Evolutionary conservation across 768 basidiomycete genomes (phyloP).

Genomic region (Rhodotorula graminis): DNA sequence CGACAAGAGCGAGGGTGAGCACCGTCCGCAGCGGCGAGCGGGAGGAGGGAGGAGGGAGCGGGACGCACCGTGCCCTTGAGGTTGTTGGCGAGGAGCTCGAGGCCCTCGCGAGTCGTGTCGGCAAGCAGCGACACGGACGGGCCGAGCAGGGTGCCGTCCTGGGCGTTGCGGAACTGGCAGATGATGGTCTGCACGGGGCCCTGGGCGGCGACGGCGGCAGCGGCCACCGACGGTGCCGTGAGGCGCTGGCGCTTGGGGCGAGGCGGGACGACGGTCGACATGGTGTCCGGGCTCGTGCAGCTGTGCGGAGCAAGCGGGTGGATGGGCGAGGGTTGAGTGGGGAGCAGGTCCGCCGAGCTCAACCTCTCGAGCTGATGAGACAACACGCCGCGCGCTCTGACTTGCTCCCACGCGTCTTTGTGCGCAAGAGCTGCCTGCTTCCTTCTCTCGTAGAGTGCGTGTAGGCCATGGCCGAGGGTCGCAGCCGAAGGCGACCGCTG

Average conservation of each 20-base stretch:
- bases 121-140: slow-evolving; percentile 86
- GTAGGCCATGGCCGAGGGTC: too few relatives aligned
- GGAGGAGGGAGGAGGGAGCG: not conserved
- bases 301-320: not conserved
- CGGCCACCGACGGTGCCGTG: not conserved
- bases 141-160: slow-evolving; percentile 72
- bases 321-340: not conserved
- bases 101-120: slow-evolving; percentile 71
- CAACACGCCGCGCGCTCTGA: too few relatives aligned
- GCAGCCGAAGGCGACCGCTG: too few relatives aligned
- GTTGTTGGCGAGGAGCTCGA: slow-evolving; percentile 86
- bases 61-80: slow-evolving; percentile 65
- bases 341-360: too few relatives aligned
- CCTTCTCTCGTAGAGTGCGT: too few relatives aligned
- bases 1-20: not conserved
- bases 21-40: not conserved
- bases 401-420: too few relatives aligned
- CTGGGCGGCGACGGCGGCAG: slow-evolving; percentile 14
- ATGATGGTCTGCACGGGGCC: slow-evolving; percentile 62
- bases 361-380: too few relatives aligned
- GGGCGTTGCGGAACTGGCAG: slow-evolving; percentile 87
- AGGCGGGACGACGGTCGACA: slow-evolving; percentile 42
- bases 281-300: not conserved
- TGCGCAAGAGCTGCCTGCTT: too few relatives aligned
- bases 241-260: slow-evolving; percentile 37